phyloP scores from a whole-genome alignment of 225 moss, liverwort and hornwort genomes.

The Pseudoscleropodium purum region DNA sequence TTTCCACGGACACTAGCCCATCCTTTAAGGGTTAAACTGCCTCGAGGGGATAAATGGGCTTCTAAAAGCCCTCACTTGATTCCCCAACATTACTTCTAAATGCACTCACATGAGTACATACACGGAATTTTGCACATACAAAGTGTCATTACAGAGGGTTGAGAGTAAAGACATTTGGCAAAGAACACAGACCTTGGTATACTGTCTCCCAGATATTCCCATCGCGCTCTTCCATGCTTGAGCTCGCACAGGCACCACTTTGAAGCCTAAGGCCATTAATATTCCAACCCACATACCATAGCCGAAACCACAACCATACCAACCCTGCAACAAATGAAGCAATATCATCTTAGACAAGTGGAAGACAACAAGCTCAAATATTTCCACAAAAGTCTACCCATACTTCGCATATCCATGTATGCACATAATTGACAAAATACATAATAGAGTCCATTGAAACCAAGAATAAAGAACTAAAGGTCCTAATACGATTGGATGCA shows the following conservation, averaged over 20 bases:
- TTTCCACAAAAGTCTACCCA: neutral
- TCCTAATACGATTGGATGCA: neutral
- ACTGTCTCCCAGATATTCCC: conserved; percentile 75
- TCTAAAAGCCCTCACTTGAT: neutral
- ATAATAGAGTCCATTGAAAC: neutral
- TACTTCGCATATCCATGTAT: no score
- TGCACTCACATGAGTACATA: neutral
- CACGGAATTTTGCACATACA: neutral
- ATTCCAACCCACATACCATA: conserved; percentile 96
- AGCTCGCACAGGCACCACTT: conserved; percentile 80
- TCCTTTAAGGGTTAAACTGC: no score
- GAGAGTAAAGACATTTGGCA: neutral
- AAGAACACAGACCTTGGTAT: conserved; percentile 51
- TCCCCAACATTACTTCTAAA: neutral
- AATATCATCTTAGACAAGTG: neutral
- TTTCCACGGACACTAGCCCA: no score
- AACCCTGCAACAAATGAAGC: conserved; percentile 52
- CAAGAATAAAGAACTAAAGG: neutral
- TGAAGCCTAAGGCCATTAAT: conserved; percentile 75
- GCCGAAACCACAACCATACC: conserved; percentile 93
- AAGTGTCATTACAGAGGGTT: neutral
- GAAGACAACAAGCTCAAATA: neutral
- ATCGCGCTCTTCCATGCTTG: conserved; percentile 82
- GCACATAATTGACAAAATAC: neutral
- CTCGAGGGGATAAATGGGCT: neutral